Percentiles rank a stretch among this genome's conserved stretches.
These are phyloP conservation scores for Alternaria sp. DNA, from an alignment of 2,329 filamentous ascomycete genomes.

Conservation along the genomic window DNA sequence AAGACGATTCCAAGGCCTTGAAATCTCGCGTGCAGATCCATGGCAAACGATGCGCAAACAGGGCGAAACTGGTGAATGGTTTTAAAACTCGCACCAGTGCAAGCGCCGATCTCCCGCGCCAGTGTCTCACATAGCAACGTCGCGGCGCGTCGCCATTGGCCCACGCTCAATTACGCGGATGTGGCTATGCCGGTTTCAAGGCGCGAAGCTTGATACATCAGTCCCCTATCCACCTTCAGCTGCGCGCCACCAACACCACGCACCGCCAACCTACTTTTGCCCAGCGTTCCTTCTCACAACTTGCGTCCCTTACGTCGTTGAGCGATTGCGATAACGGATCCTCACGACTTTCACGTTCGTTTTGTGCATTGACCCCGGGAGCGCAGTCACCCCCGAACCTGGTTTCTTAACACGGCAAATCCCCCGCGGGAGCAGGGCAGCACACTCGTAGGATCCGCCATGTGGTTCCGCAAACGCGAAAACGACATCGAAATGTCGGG, in stretches of 20 bases:
- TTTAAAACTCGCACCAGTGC: conserved; percentile 19
- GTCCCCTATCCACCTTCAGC: conserved; percentile 20
- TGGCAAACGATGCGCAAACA: conserved; percentile 2
- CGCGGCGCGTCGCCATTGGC: conserved; percentile 31
- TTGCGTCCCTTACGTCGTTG: not conserved
- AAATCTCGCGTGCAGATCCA: not conserved
- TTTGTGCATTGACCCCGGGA: conserved; percentile 1
- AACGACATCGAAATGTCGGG: conserved; percentile 44
- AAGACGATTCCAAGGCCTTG: not conserved
- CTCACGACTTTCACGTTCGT: not conserved
- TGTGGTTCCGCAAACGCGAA: conserved; percentile 38
- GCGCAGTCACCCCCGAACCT: not conserved
- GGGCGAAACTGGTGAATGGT: conserved; percentile 24
- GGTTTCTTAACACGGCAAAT: conserved; percentile 12
- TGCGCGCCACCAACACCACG: conserved; percentile 10
- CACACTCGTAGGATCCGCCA: conserved; percentile 2
- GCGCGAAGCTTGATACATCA: conserved; percentile 29
- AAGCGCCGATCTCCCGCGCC: conserved; percentile 36
- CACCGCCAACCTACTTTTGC: conserved; percentile 6
- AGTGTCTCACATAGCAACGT: conserved; percentile 36
- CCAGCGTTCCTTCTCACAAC: conserved; percentile 8
- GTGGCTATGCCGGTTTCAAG: conserved; percentile 42
- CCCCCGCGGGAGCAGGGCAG: conserved; percentile 6
- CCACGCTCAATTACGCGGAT: conserved; percentile 19
- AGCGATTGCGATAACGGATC: not conserved